phyloP scores from a whole-genome alignment of 169 alveolate genomes.

The Theileria annulata region DNA sequence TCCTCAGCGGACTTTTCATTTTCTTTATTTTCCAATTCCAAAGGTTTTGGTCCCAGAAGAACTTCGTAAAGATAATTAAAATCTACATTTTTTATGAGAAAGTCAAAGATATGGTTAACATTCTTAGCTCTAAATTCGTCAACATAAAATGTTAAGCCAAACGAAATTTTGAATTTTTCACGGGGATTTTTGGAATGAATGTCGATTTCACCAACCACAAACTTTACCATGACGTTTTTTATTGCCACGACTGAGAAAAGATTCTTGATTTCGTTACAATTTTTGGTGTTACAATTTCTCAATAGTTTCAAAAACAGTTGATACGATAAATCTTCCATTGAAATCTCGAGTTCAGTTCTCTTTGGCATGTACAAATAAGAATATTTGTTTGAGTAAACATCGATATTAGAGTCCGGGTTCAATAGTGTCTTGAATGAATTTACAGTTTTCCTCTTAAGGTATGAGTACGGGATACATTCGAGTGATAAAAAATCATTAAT shows the following conservation, averaged over 20 bases:
- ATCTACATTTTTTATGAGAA: neutral
- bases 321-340: slow-evolving; percentile 10
- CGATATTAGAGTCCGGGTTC: neutral
- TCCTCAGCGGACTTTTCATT: neutral
- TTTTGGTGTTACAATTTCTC: slow-evolving; percentile 8
- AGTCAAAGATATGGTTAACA: neutral
- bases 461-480: slow-evolving; percentile 41
- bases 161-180: neutral
- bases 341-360: slow-evolving; percentile 30
- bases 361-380: slow-evolving; percentile 36
- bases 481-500: slow-evolving; percentile 24
- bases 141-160: slow-evolving; percentile 7
- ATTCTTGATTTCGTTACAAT: slow-evolving; percentile 1
- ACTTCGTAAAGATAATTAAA: neutral
- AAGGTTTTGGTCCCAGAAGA: slow-evolving; percentile 16
- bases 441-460: slow-evolving; percentile 16
- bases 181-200: neutral
- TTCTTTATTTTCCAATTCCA: neutral
- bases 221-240: slow-evolving; percentile 15
- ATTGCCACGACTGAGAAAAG: neutral
- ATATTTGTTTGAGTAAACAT: slow-evolving; percentile 18
- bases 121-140: slow-evolving; percentile 5
- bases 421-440: neutral
- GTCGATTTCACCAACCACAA: slow-evolving; percentile 1
- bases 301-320: slow-evolving; percentile 5